A percentile compares a stretch with the other conserved stretches of the same genome.
Conservation (phyloP, 305 asterid genomes). For the Fraxinus angustifolia region DNA sequence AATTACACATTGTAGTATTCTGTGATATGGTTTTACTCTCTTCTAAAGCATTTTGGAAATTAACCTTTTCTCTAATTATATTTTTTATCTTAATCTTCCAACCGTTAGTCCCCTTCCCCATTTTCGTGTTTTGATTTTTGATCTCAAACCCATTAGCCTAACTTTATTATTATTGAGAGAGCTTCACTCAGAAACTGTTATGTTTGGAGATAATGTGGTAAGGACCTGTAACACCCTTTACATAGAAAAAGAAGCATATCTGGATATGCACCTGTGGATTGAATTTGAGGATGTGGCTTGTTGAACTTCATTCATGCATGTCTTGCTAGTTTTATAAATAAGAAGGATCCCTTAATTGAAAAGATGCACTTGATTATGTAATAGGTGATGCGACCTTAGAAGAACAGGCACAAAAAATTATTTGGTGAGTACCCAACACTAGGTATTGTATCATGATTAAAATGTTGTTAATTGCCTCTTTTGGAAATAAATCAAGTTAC, state of each 20-base stretch:
- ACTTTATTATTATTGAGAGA: not conserved
- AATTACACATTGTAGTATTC: not conserved
- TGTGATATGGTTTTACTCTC: not conserved
- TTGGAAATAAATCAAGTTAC: not conserved
- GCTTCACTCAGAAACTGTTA: slow-evolving; percentile 6
- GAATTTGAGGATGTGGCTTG: slow-evolving; percentile 19
- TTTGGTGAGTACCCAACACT: not conserved
- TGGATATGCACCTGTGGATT: slow-evolving; percentile 10
- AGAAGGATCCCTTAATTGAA: not conserved
- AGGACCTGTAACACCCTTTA: slow-evolving; percentile 14
- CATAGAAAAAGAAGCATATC: not conserved
- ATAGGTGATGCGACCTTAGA: not conserved
- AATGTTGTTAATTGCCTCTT: not conserved
- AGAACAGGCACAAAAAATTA: not conserved
- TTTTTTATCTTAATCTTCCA: not conserved
- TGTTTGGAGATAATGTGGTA: slow-evolving; percentile 7
- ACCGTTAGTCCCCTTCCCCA: not conserved
- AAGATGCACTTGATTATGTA: not conserved
- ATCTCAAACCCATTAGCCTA: not conserved
- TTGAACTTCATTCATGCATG: slow-evolving; percentile 8
- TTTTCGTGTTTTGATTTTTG: slow-evolving; percentile 8
- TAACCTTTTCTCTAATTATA: not conserved
- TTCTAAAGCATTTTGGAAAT: not conserved
- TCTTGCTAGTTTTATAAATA: not conserved
- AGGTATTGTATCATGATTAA: not conserved